Evolutionary conservation across 2,329 filamentous ascomycete species (phyloP).

Genomic region (Aspergillus fijiensis): DNA sequence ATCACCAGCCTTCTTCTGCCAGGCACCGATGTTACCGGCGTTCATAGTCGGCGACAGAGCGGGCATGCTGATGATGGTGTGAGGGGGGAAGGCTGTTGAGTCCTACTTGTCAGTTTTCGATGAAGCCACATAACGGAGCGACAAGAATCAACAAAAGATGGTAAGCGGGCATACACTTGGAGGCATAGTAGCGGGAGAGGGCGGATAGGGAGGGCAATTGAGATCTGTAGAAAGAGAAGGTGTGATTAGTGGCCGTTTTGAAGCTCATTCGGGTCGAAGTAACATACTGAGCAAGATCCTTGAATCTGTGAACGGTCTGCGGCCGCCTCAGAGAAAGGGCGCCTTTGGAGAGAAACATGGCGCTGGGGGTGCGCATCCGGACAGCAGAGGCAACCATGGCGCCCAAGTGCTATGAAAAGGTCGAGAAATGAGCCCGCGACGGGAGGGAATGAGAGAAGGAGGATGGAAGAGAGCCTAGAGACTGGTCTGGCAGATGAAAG

Average conservation of each 20-base stretch:
- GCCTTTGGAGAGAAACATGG: slow-evolving; percentile 44
- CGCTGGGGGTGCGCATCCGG: slow-evolving; percentile 46
- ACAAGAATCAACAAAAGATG: slow-evolving; percentile 11
- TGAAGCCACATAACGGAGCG: slow-evolving; percentile 9
- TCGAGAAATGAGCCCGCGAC: slow-evolving; percentile 26
- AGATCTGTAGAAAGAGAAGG: slow-evolving; percentile 27
- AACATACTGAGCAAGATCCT: slow-evolving; percentile 43
- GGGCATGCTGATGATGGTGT: slow-evolving; percentile 96
- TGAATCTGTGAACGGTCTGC: slow-evolving; percentile 45
- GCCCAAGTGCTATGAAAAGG: slow-evolving; percentile 31
- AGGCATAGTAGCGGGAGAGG: slow-evolving; percentile 66
- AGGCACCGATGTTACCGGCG: slow-evolving; percentile 89
- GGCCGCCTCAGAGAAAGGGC: slow-evolving; percentile 47
- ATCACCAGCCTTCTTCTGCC: slow-evolving; percentile 98
- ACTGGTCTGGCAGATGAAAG: slow-evolving; percentile 25
- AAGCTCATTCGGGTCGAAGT: background rate
- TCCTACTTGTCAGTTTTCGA: slow-evolving; percentile 23
- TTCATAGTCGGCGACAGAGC: slow-evolving; percentile 98
- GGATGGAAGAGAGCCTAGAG: slow-evolving; percentile 19
- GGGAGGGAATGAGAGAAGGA: slow-evolving; percentile 21
- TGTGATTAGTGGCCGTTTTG: slow-evolving; percentile 22
- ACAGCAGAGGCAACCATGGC: slow-evolving; percentile 57
- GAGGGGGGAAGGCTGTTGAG: slow-evolving; percentile 79
- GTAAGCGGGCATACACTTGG: slow-evolving; percentile 57
- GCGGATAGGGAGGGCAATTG: slow-evolving; percentile 57